Base-by-base conservation (phyloP, 768 basidiomycete genomes). In the Pilatotrama ljubarskyi region DNA sequence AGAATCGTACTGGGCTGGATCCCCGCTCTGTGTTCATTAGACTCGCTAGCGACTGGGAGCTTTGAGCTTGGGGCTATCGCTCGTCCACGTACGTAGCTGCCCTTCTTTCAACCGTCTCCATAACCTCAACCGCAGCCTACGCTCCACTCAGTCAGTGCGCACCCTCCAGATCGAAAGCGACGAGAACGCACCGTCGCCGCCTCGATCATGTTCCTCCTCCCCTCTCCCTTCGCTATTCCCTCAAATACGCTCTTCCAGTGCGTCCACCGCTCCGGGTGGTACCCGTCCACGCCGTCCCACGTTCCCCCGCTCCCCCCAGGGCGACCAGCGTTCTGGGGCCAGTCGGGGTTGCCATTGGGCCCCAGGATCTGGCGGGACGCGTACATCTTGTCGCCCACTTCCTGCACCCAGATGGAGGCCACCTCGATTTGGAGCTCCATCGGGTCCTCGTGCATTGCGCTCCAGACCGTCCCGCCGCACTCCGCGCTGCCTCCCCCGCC, bases 261-360 rank as follows among this genome's bases (percentile, higher is more conserved):
- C 20, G 42, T 44, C 62, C 62, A 63, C 26, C 62, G 29, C 5
- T 63, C 62, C 3, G 57, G 46, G 35, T 59, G 57, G 36, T 63
- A 63, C n/a, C 58, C 58, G 24, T 55, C 58, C 11, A 58, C 56
- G 29, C 61, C 61, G n/a, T 53, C 43, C 57, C 58, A 63, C 5
- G 55, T 55, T 3, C 46, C 54, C 3, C 58, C 57, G 15, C 62
- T 58, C 9, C 17, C 14, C 4, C 62, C 57, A 8, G 62, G 57
- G n/a, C 32, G 10, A 13, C 61, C 53, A 22, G 20, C 5, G 36
- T 25, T 37, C 42, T 3, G 36, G 18, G 36, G 8, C 57, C 54
- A 55, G 17, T 51, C 22, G 9, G 53, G 53, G 24, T 59, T 49
- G n/a, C 62, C 62, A n/a, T 50, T 58, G 20, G 56, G 62, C 20